phyloP scores from a whole-genome alignment of 75 land plant genomes.

The Pinus taeda region DNA sequence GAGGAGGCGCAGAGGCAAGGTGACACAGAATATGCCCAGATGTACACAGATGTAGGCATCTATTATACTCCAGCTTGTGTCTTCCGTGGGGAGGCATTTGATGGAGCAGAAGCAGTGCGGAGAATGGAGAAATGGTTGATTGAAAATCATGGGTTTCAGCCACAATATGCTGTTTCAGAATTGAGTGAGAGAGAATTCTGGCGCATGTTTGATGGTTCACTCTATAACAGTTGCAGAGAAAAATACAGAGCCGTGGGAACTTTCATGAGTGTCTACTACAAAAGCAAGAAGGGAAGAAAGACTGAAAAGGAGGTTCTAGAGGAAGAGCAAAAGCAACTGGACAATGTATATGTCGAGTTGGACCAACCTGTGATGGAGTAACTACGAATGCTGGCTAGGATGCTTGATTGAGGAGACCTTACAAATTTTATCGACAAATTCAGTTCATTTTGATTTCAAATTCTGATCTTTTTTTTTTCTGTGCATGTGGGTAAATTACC shows the following conservation, averaged over 20 bases:
- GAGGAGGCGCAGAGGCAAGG: constrained; percentile 78
- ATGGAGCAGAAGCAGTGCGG: constrained; percentile 83
- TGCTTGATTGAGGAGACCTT: too few relatives aligned
- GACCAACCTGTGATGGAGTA: constrained; percentile 27
- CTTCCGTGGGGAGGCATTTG: constrained; percentile 82
- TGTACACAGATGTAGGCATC: constrained; percentile 95
- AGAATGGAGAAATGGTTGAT: constrained; percentile 86
- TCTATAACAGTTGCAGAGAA: constrained; percentile 74
- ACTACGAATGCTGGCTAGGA: too few relatives aligned
- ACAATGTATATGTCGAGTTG: constrained; percentile 61
- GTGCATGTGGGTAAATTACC: too few relatives aligned
- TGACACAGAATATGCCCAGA: constrained; percentile 86
- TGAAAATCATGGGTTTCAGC: constrained; percentile 86
- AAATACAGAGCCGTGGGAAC: constrained; percentile 95
- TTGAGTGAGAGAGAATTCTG: constrained; percentile 88
- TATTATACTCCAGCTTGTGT: constrained; percentile 94
- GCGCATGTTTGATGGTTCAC: constrained; percentile 90
- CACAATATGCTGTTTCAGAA: constrained; percentile 97
- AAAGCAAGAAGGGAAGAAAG: constrained; percentile 95
- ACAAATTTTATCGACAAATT: too few relatives aligned
- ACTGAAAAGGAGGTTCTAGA: constrained; percentile 95
- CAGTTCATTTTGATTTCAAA: too few relatives aligned
- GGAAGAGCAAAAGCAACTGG: constrained; percentile 75
- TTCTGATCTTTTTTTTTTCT: too few relatives aligned
- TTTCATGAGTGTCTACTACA: constrained; percentile 98